Conservation (phyloP, 2,329 filamentous ascomycete species). For the Herpotrichia juniperi region DNA sequence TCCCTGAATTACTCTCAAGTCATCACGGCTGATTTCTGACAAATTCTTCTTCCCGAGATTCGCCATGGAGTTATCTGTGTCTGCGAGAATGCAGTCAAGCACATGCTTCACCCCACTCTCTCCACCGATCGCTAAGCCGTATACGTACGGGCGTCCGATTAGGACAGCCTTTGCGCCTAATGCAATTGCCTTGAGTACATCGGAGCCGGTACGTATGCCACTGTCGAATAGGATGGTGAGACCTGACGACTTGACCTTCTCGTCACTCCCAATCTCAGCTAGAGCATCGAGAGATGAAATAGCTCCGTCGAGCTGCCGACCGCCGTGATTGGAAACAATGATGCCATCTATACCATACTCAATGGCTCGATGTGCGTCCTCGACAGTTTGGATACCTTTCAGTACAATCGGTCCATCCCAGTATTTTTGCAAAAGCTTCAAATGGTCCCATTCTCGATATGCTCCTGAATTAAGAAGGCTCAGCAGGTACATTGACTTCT, state of each 20-base stretch:
- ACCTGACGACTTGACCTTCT: constrained; percentile 33
- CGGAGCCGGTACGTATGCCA: constrained; percentile 43
- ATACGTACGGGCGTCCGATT: constrained; percentile 43
- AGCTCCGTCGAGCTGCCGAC: constrained; percentile 44
- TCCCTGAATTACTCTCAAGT: constrained; percentile 34
- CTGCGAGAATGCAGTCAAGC: constrained; percentile 38
- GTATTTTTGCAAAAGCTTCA: constrained; percentile 37
- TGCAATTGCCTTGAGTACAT: constrained; percentile 45
- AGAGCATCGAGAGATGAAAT: constrained; percentile 42
- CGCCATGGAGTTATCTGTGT: constrained; percentile 41
- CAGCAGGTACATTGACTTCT: constrained; percentile 45
- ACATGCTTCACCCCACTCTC: constrained; percentile 47
- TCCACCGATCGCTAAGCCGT: constrained; percentile 45
- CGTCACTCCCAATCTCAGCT: constrained; percentile 42
- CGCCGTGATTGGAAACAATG: constrained; percentile 47
- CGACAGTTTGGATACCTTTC: constrained; percentile 47
- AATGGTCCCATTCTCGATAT: constrained; percentile 42
- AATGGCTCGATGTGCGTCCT: constrained; percentile 43
- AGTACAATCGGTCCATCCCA: constrained; percentile 48
- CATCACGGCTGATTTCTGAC: constrained; percentile 32
- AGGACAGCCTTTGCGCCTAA: constrained; percentile 45
- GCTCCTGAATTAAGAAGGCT: constrained; percentile 41
- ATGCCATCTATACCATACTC: constrained; percentile 45
- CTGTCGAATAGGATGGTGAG: constrained; percentile 45
- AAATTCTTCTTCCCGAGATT: constrained; percentile 39